Evolutionary conservation across 352 stramenopile species (phyloP), one percentile per base, ranked within the genome.

Genomic region (Pythium oligandrum): DNA sequence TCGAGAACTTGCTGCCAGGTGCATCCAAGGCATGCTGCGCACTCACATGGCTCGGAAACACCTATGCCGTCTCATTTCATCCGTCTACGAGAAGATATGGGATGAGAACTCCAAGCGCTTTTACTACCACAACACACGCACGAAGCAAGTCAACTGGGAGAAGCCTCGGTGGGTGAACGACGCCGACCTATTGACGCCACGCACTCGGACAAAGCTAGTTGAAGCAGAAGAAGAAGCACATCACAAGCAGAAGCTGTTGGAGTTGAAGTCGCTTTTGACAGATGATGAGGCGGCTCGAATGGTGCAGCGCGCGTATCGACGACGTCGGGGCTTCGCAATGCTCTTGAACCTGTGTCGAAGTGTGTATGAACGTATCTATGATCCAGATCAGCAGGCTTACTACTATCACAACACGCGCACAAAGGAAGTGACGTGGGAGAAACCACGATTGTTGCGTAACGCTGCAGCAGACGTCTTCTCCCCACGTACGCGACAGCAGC

Each of bases 341-440:
- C 50, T 91, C 4, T 58, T 84, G 31, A 32, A 57, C 44, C 63
- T 86, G 34, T 81, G 66, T 45, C 64, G 68, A 10, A 51, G 63
- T 26, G 74, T 88, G 11, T 91, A 91, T 51, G 76, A 87, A 61
- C 65, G 76, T 40, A 82, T 91, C 44, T 90, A 78, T 42, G 83
- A 93, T 39, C 59, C 75, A 4, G 66, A 66, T 0, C 55, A 70
- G 44, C 58, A 70, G 3, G 36, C 56, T 33, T 93, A 76, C 53
- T 93, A 85, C 64, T 93, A 90, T 61, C 73, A 90, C 68, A 93
- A 90, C 65, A 93, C 77, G 3, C 69, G 74, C 9, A 93, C 83
- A 2, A 73, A 83, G 30, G 64, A 83, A 40, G 76, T 75, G 12
- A 71, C 71, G 36, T 93, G 83, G 83, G 74, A 73, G 4, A 86